Base-by-base conservation (phyloP, 1,284 basidiomycete species). In the Xerocomus subilludens region DNA sequence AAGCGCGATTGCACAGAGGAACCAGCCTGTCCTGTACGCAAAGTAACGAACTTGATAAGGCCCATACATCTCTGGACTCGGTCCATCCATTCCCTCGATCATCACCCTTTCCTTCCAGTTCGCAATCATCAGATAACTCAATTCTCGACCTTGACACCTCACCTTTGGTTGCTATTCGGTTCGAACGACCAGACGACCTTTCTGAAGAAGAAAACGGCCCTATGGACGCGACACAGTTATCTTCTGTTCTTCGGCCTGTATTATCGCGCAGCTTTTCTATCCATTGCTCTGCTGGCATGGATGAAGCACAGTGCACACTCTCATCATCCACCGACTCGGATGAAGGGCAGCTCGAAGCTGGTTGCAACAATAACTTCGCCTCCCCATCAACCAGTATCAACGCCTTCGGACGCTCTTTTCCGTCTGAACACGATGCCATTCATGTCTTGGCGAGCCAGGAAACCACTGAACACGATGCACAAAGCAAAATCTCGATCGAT, bases 111-210 rank as follows among this genome's bases (percentile, higher is more conserved):
- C 27, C 67, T 55, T 75, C 75, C 33, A 64, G 76, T 65, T 74
- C 71, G 36, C 74, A 63, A 42, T 64, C 67, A 32, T 76, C 79
- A 30, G 56, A 79, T n/a, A 49, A 71, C 58, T 70, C 64, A 5
- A 76, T 82, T 56, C 72, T 83, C 20, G 42, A 79, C 30, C 69
- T 83, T 21, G 82, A 82, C 30, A 80, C 79, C 30, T 83, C 83
- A 3, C 79, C 75, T 45, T 67, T 30, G 35, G 55, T 51, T 30
- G 35, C 67, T 25, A 66, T 62, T 67, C 64, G 14, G 23, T 65
- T 64, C 10, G 47, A 49, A 38, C 68, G 36, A 42, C 69, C 42
- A 33, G 56, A 67, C 13, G n/a, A 36, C n/a, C 42, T 32, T 56
- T 62, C 25, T 32, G 65, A 56, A 51, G 65, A 72, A 38, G 60